A percentile compares a stretch with the other conserved stretches of the same genome.
These are phyloP conservation scores for Galerina sulciceps DNA, from an alignment of 768 basidiomycete genomes.

Conservation along the genomic window DNA sequence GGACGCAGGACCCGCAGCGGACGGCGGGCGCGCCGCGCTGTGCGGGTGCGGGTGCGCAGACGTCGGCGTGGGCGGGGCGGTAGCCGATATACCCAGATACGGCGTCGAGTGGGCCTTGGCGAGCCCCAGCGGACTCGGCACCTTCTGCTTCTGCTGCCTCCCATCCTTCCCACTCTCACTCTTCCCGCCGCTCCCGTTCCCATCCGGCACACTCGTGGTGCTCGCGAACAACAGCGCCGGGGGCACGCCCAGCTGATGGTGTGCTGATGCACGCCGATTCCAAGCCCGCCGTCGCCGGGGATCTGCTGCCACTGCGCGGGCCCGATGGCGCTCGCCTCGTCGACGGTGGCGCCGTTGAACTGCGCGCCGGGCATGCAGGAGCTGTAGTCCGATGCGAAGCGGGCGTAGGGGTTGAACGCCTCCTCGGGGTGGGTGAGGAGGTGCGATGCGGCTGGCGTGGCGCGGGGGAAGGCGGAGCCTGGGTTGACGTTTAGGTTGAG, in stretches of 20 bases:
- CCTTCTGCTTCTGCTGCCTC: background rate
- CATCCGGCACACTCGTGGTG: constrained; percentile 3
- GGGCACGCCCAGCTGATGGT: constrained; percentile 49
- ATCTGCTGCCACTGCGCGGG: background rate
- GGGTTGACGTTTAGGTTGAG: constrained; percentile 30
- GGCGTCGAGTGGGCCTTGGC: background rate
- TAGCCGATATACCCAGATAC: background rate
- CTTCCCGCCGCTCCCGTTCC: no score
- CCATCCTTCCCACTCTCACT: background rate
- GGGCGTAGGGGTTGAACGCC: constrained; percentile 71
- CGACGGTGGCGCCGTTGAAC: constrained; percentile 40
- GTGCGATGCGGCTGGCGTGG: constrained; percentile 19
- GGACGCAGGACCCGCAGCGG: background rate
- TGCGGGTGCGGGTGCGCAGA: background rate
- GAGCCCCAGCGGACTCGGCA: background rate
- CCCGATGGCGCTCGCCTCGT: constrained; percentile 33
- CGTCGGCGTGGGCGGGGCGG: constrained; percentile 1
- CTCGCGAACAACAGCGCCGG: constrained; percentile 64
- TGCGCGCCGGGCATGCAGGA: constrained; percentile 64
- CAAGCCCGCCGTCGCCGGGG: no score
- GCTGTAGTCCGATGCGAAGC: constrained; percentile 65
- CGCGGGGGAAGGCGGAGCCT: constrained; percentile 26
- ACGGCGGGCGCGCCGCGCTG: background rate
- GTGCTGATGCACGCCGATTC: constrained; percentile 17
- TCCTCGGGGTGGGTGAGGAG: constrained; percentile 44